Conservation (phyloP, 169 alveolate species). For the Plasmodium gaboni region DNA sequence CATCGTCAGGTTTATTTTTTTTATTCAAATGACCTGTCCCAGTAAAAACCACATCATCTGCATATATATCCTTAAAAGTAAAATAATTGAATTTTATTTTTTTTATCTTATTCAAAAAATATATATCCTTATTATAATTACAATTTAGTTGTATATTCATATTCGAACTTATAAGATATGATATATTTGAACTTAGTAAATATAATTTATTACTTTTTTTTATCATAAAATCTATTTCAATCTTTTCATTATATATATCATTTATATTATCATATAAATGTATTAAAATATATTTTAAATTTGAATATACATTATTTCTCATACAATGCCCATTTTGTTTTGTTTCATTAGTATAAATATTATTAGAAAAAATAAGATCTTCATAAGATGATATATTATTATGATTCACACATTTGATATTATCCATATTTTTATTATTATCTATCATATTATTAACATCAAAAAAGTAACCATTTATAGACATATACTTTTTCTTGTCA, state of each 20-base stretch:
- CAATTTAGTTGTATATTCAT: conserved; percentile 3
- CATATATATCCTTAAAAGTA: background rate
- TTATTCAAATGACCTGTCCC: no score
- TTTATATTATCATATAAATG: conserved; percentile 4
- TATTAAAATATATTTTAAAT: background rate
- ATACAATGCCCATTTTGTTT: no score
- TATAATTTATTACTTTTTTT: conserved; percentile 12
- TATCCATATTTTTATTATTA: background rate
- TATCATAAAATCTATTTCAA: conserved; percentile 4
- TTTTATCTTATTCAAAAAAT: conserved; percentile 23
- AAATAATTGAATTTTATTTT: background rate
- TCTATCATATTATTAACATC: conserved; percentile 11
- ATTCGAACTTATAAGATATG: conserved; percentile 35
- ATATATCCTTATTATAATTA: conserved; percentile 11
- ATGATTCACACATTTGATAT: background rate
- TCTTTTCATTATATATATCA: conserved; percentile 10
- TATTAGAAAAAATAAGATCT: no score
- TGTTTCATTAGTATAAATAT: no score
- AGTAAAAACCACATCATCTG: no score
- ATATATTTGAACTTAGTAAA: background rate
- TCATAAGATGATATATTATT: no score
- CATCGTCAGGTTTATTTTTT: no score
- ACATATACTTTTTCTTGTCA: conserved; percentile 19
- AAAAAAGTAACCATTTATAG: conserved; percentile 20
- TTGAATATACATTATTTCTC: background rate